Evolutionary conservation across 2,329 filamentous ascomycete species (phyloP), one percentile per base, ranked within the genome.

Genomic region (Epicoccum sorghinum): DNA sequence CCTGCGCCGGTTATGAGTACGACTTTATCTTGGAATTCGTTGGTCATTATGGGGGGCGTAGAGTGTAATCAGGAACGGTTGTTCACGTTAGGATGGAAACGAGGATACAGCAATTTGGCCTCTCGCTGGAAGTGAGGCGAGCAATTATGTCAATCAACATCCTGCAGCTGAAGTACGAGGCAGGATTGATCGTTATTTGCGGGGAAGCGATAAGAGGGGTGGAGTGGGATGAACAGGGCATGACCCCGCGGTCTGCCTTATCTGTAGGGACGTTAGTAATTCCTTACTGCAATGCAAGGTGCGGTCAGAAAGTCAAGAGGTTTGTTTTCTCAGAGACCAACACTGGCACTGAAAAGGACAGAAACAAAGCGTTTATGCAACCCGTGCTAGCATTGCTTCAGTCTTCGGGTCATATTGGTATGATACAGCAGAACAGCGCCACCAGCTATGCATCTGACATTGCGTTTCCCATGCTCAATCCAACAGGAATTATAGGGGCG

Each of bases 1-100:
- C 58, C 70, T 7, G 65, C 70, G 27, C 70, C 71, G 8, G 71
- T 74, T 25, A 74, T 67, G 7, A 61, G 58, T 33, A 63, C 59
- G 18, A 67, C 64, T 55, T 69, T 71, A 36, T 65, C 66, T 49
- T 69, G 59, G 48, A 74, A 74, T 46, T 58, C 50, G 45, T 62
- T 62, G 9, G 65, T 30, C 71, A 72, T 72, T 24, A 37, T 56
- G 25, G 38, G 29, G 3, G 32, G 32, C 7, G 13, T 8, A 33
- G 22, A n/a, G 18, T 8, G 10, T 12, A 7, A 7, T 18, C 18
- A 3, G n/a, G 32, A 22, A 7, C 2, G 7, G 4, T 3, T 22
- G 3, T 32, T 25, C 41, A 55, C 13, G 22, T 8, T 8, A 41
- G n/a, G 29, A 3, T 18, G 1, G 27, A 13, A 12, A 5, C 12